Evolutionary conservation across 495 filamentous ascomycete genomes (phyloP).

Genomic region (Neurospora sp.): DNA sequence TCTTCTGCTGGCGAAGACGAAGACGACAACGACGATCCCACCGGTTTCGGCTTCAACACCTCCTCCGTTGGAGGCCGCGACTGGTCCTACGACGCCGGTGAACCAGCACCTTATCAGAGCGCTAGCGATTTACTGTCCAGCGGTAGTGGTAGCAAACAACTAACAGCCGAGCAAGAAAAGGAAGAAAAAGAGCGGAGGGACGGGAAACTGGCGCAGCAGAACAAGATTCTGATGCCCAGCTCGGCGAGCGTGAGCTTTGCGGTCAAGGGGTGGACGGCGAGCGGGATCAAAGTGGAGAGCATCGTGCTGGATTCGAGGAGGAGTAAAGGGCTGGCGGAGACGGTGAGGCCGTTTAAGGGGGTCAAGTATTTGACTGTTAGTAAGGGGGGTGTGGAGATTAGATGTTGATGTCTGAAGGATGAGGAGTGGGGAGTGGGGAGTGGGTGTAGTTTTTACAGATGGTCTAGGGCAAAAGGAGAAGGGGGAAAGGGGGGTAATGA

Average conservation of each 20-base stretch:
- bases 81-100: conserved; percentile 48
- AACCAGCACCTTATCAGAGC: conserved; percentile 37
- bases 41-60: conserved; percentile 34
- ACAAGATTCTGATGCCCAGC: conserved; percentile 81
- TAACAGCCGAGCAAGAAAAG: conserved; percentile 30
- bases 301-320: conserved; percentile 74
- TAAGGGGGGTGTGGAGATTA: conserved; percentile 70
- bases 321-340: conserved; percentile 76
- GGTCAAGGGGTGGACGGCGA: conserved; percentile 90
- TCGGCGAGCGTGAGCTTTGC: conserved; percentile 81
- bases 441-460: too few species aligned
- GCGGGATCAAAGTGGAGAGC: conserved; percentile 87
- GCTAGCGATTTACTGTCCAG: neutral
- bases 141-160: conserved; percentile 20
- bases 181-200: conserved; percentile 39
- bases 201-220: conserved; percentile 39
- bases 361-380: conserved; percentile 95
- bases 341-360: conserved; percentile 91
- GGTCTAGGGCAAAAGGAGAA: too few species aligned
- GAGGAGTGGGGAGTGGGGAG: neutral
- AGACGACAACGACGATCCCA: conserved; percentile 35
- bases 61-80: conserved; percentile 27
- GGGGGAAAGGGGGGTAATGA: too few species aligned
- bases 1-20: conserved; percentile 52
- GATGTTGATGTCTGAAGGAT: conserved; percentile 37